Evolutionary conservation across 371 early-diverging fungal species (phyloP), one percentile per base, ranked within the genome.

Genomic region (Mucor mucedo): DNA sequence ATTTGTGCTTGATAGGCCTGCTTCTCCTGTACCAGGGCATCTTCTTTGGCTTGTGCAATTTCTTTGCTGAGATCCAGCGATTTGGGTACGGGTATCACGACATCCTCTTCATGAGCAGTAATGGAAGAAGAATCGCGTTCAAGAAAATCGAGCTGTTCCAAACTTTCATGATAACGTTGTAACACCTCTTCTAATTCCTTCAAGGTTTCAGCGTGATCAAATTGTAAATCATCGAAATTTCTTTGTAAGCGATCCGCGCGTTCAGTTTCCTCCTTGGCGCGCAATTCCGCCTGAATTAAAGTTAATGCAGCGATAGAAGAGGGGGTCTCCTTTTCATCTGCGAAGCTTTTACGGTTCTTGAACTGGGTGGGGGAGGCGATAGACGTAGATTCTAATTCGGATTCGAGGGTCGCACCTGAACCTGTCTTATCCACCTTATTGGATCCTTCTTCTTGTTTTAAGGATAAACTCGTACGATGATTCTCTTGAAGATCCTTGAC

Each of bases 41-140:
- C 71, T 44, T 72, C 75, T 49, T 75, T 72, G 32, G 79, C 79
- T 13, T 72, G 72, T n/a, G 65, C 57, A 52, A 79, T 79, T 63
- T 79, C 79, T 47, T 76, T 68, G 56, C 65, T 67, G 6, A 76
- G 62, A 35, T 63, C 70, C 8, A 58, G 41, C 0, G 60, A 57
- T 16, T 41, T 39, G 13, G 16, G 11, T 16, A 27, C 13, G 13
- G 38, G 2, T 28, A 40, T 45, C 21, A 33, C 30, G 27, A 33
- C 30, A 29, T 48, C 38, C 2, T 56, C 47, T 13, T 57, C 52
- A 27, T 65, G 45, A 0, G 63, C 40, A 2, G 58, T 48, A 30
- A 39, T 50, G 9, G 65, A 38, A 9, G 65, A 54, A 3, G 60
- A 40, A 8, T 44, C 55, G 27, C 35, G 49, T 47, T 71, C 71